phyloP scores from a whole-genome alignment of 2,329 filamentous ascomycete species.

The Talaromyces sp. region DNA sequence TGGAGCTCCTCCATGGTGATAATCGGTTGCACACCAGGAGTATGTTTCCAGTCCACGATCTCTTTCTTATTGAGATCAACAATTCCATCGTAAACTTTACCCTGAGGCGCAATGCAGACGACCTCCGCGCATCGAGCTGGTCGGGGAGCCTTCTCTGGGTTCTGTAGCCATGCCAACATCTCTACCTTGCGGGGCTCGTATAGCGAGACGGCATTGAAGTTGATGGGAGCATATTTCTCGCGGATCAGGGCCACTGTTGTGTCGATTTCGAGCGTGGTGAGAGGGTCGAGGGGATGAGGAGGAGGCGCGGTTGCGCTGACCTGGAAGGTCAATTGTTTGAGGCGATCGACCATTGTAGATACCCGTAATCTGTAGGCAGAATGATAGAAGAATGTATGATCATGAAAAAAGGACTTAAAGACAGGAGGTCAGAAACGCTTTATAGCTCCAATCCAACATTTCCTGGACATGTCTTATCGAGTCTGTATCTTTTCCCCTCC shows the following conservation, averaged over 20 bases:
- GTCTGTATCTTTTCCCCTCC: conserved; percentile 4
- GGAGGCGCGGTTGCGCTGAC: conserved; percentile 53
- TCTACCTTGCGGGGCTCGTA: conserved; percentile 81
- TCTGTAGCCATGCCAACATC: conserved; percentile 74
- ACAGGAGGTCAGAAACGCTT: neutral
- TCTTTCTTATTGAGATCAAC: conserved; percentile 67
- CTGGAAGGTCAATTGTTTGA: conserved; percentile 62
- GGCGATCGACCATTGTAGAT: conserved; percentile 51
- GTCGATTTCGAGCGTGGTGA: conserved; percentile 70
- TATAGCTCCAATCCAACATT: neutral
- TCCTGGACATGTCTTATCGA: neutral
- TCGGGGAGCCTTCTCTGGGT: conserved; percentile 57
- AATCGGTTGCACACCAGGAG: conserved; percentile 76
- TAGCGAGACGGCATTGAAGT: conserved; percentile 83
- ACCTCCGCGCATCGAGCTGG: conserved; percentile 75
- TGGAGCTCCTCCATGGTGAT: conserved; percentile 91
- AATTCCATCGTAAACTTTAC: conserved; percentile 77
- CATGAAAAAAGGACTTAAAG: neutral
- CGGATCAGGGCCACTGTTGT: conserved; percentile 65
- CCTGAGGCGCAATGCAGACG: conserved; percentile 73
- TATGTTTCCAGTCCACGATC: conserved; percentile 70
- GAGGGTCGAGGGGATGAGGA: conserved; percentile 74
- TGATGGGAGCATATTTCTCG: conserved; percentile 65
- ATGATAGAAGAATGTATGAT: neutral
- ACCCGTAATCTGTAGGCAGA: neutral